Evolutionary conservation across 1,284 basidiomycete species (phyloP).

Genomic region (Leccinum pseudoinsigne): DNA sequence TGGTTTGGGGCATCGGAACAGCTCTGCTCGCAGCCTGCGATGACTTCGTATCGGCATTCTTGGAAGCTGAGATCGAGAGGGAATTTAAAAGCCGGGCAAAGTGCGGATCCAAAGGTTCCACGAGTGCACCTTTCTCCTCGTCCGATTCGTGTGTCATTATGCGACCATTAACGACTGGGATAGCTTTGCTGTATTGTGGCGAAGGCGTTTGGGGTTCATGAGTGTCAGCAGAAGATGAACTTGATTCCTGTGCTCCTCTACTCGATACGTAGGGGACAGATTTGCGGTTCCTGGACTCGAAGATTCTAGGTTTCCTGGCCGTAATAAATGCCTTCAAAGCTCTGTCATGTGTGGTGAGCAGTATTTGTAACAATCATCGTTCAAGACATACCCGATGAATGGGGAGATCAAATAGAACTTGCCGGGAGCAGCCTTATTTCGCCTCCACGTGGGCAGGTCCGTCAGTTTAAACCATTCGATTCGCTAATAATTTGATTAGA

Average conservation of each 20-base stretch:
- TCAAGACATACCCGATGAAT: slow-evolving; percentile 78
- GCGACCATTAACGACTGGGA: slow-evolving; percentile 21
- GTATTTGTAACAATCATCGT: slow-evolving; percentile 8
- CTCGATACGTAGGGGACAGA: slow-evolving; percentile 21
- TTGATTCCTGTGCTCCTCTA: slow-evolving; percentile 52
- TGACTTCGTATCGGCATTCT: slow-evolving; percentile 19
- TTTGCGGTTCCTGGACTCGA: slow-evolving; percentile 35
- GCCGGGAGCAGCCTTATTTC: slow-evolving; percentile 68
- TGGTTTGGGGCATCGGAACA: slow-evolving; percentile 11
- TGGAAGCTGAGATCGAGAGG: slow-evolving; percentile 60
- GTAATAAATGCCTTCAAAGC: slow-evolving; percentile 66
- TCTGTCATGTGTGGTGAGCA: slow-evolving; percentile 37
- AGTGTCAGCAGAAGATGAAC: slow-evolving; percentile 62
- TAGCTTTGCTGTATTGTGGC: slow-evolving; percentile 49
- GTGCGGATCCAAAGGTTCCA: slow-evolving; percentile 57
- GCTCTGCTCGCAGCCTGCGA: slow-evolving; percentile 1
- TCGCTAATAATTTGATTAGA: slow-evolving; percentile 54
- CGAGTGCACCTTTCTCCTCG: slow-evolving; percentile 27
- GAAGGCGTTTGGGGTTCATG: slow-evolving; percentile 65
- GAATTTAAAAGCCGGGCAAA: slow-evolving; percentile 66
- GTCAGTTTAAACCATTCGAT: slow-evolving; percentile 95
- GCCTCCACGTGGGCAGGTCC: slow-evolving; percentile 94
- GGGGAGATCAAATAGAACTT: slow-evolving; percentile 97
- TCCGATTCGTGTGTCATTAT: slow-evolving; percentile 23
- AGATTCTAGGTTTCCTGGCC: slow-evolving; percentile 46